Conservation (phyloP, 257 asterid species). For the Cruciata laevipes region DNA sequence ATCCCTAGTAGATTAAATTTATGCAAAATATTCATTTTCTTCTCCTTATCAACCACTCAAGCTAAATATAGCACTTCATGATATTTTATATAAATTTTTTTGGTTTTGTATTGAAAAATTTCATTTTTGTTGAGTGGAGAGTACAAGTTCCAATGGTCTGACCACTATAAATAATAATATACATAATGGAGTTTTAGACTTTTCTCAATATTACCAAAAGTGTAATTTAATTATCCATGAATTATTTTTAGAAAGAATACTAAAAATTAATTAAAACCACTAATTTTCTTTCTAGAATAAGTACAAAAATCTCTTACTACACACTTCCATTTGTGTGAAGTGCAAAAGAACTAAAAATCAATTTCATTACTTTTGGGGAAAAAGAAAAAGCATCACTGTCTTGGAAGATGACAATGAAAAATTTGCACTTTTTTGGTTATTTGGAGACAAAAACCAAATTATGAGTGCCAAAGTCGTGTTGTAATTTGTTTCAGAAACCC, state of each 20-base stretch:
- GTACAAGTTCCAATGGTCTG: not conserved
- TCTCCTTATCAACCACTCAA: not conserved
- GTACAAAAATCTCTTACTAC: too few relatives aligned
- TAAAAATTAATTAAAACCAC: too few relatives aligned
- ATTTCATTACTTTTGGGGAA: not conserved
- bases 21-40: not conserved
- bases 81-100: not conserved
- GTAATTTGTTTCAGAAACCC: not conserved
- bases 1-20: not conserved
- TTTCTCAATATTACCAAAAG: not conserved
- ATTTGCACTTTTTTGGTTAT: not conserved
- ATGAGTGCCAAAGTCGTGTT: not conserved
- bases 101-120: too few relatives aligned
- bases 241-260: too few relatives aligned
- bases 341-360: not conserved
- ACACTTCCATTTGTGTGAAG: not conserved
- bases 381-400: not conserved
- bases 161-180: too few relatives aligned
- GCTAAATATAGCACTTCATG: not conserved
- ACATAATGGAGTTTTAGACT: not conserved
- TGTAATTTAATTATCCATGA: too few relatives aligned
- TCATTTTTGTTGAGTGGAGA: not conserved
- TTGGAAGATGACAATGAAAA: constrained; percentile 5
- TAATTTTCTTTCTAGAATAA: too few relatives aligned
- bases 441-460: not conserved